Evolutionary conservation across 2,329 filamentous ascomycete genomes (phyloP), one percentile per base, ranked within the genome.

Genomic region (Thielaviopsis populi): DNA sequence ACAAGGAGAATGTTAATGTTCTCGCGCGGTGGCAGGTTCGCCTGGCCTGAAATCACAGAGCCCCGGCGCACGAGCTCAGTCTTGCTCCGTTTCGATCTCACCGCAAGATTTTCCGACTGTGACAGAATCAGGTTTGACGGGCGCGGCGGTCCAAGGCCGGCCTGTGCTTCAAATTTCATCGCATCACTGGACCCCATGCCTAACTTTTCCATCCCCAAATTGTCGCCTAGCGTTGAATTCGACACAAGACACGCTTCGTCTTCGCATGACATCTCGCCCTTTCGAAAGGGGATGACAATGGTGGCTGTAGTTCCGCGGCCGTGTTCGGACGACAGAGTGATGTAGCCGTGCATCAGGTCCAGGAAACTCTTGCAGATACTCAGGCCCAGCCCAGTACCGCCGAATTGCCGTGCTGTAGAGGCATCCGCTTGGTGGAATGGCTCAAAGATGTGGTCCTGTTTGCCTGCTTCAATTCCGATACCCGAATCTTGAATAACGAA

Each of bases 391-490:
- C 88, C 88, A 0, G 88, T 91, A 0, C 88, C 88, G 46, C 87
- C 87, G 71, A 90, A 91, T n/a, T 84, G 80, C 62, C 88, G 78
- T 19, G 88, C 87, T 0, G 88, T 91, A 2, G 87, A 91, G 0
- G 87, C 83, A 70, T 92, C 89, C 3, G 88, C 88, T 72, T 94
- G 89, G 66, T 84, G 88, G 72, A 92, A 94, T 0, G 89, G 88
- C 68, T 86, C 85, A 74, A 92, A 94, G 0, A 92, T 76, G 43
- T 81, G 81, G 69, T 84, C 84, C 19, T 83, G 80, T 4, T 91
- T 86, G 64, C 89, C 85, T 59, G 91, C 85, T 67, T 90, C 86
- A 40, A 92, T 91, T 2, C 88, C 88, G 61, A 92, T 91, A 0
- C 89, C 88, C 0, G 86, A 89, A 68, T 94, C 89, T 71, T 88